phyloP scores from a whole-genome alignment of 2,329 filamentous ascomycete genomes.

The Calonectria hawksworthii region DNA sequence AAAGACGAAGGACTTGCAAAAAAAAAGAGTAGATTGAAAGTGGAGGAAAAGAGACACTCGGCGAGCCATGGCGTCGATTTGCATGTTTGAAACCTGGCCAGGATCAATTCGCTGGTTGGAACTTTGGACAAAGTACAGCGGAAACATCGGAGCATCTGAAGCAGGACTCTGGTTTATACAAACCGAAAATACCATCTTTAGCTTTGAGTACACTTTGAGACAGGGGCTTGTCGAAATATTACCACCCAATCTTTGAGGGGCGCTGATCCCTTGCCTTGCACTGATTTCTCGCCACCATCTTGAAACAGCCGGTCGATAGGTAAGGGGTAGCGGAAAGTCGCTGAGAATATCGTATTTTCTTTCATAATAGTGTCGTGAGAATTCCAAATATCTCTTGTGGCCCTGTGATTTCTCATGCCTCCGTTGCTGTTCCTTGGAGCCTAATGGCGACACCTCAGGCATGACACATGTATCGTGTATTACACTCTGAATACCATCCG shows the following conservation, averaged over 20 bases:
- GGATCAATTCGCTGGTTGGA: neutral
- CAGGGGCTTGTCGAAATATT: neutral
- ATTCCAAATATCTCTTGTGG: neutral
- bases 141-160: constrained; percentile 1
- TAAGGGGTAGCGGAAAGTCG: neutral
- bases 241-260: neutral
- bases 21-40: neutral
- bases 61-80: constrained; percentile 12
- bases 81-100: constrained; percentile 7
- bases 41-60: neutral
- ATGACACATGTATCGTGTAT: no score
- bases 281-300: neutral
- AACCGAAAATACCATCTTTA: constrained; percentile 13
- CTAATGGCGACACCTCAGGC: no score
- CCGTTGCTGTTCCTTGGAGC: no score
- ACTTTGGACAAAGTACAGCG: constrained; percentile 15
- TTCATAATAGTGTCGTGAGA: neutral
- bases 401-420: no score
- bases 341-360: neutral
- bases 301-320: neutral
- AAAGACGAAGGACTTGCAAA: neutral
- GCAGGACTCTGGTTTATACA: neutral
- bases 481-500: no score
- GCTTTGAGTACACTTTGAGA: constrained; percentile 9
- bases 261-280: neutral